Evolutionary conservation across 257 asterid genomes (phyloP), one percentile per base, ranked within the genome.

Genomic region (Rehmannia glutinosa): DNA sequence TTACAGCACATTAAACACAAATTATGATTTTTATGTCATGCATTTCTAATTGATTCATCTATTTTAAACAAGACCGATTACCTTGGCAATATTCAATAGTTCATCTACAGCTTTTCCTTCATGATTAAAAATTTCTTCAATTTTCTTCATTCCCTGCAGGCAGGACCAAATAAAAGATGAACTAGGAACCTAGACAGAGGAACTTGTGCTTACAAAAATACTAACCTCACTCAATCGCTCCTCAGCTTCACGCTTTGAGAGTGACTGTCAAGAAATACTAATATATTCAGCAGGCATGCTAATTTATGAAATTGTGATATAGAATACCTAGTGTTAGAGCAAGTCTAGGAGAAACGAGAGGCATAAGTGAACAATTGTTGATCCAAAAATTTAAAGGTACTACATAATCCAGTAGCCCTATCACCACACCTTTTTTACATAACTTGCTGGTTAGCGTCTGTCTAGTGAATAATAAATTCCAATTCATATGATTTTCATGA

Each of bases 221-320:
- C 83, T 66, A 73, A 88, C 99, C 99, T 93, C 96, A 63, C 52
- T 71, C 85, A 93, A 60, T 59, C 95, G 92, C 66, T 88, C 95
- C 87, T 81, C 99, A 61, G 99, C 99, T 86, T 90, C 97, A 72
- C 86, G 96, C 77, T 93, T 93, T 70, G 99, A 46, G 64, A 64
- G 53, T 16, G 97, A 86, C 99, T 93, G 92, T 82, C 74, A 83
- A 33, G 62, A 68, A n/a, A n/a, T n/a, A n/a, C n/a, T n/a, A n/a
- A 62, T 70, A 62, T 6, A 54, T 60, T 64, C 60, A 72, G 49
- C 73, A 66, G 69, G 46, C 58, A 53, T 20, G 30, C 35, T 17
- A 62, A 25, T 62, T 33, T 47, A 16, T 50, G 23, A 39, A 42
- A 56, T 30, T 56, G 35, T 62, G 56, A 58, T 57, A 53, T 61